Conservation (phyloP, 2,329 filamentous ascomycete genomes). For the Zasmidium cellare region DNA sequence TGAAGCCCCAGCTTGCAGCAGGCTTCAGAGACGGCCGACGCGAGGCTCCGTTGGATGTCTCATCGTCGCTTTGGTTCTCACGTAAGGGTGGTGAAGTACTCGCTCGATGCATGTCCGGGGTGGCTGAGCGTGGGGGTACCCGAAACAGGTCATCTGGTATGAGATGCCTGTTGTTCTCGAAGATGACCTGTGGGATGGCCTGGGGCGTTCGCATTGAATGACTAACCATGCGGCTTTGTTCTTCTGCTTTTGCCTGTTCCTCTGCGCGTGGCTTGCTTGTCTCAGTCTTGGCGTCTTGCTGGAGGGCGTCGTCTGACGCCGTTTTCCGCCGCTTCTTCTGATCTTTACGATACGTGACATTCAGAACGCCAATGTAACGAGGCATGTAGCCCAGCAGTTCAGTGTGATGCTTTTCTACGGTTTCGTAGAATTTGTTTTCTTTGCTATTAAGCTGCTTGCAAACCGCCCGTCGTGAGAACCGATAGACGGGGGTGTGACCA, state of each 20-base stretch:
- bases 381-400: constrained; percentile 89
- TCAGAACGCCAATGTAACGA: constrained; percentile 94
- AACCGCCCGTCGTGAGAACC: constrained; percentile 90
- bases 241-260: constrained; percentile 13
- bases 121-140: constrained; percentile 50
- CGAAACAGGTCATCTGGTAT: constrained; percentile 77
- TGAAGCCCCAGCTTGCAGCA: constrained; percentile 76
- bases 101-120: constrained; percentile 32
- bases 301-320: constrained; percentile 29
- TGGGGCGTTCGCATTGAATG: constrained; percentile 77
- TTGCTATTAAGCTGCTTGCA: constrained; percentile 98
- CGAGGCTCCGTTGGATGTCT: constrained; percentile 9
- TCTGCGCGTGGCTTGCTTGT: constrained; percentile 28
- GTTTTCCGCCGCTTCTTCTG: constrained; percentile 50
- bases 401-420: constrained; percentile 85
- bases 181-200: constrained; percentile 79
- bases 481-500: constrained; percentile 93
- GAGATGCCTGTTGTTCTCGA: constrained; percentile 92
- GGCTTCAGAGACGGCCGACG: constrained; percentile 48
- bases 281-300: not conserved
- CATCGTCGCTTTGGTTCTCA: constrained; percentile 21
- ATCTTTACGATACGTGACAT: constrained; percentile 92
- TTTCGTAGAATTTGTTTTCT: constrained; percentile 98
- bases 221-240: constrained; percentile 55
- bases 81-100: constrained; percentile 25